phyloP scores from a whole-genome alignment of 2,329 filamentous ascomycete species.

The Scleromitrula shiraiana region DNA sequence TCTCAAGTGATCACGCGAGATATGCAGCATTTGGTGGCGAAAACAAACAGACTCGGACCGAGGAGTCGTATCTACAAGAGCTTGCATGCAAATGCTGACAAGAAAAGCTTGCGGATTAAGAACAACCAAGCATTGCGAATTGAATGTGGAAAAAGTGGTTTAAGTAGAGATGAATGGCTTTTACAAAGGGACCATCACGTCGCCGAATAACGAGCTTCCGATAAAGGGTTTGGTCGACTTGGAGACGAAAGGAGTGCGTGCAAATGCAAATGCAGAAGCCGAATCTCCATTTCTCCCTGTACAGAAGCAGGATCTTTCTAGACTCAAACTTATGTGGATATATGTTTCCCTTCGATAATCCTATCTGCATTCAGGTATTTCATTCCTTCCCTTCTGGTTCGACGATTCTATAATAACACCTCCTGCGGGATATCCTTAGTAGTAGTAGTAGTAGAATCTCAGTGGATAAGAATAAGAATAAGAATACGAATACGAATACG shows the following conservation, averaged over 20 bases:
- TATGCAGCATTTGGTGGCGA: neutral
- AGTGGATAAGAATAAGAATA: slow-evolving; percentile 7
- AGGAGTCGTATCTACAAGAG: neutral
- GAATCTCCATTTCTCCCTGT: neutral
- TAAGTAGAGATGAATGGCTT: slow-evolving; percentile 1
- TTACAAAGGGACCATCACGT: neutral
- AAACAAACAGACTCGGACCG: neutral
- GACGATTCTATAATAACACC: too few relatives aligned
- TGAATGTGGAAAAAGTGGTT: neutral
- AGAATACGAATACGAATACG: too few relatives aligned
- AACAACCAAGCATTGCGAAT: neutral
- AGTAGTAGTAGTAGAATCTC: slow-evolving; percentile 10
- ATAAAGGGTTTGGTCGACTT: slow-evolving; percentile 7
- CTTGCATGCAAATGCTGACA: neutral
- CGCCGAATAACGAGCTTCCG: neutral
- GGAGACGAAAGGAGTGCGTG: too few relatives aligned
- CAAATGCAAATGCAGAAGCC: neutral
- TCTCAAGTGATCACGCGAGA: slow-evolving; percentile 6
- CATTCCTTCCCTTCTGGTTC: too few relatives aligned
- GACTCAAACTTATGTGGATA: slow-evolving; percentile 1
- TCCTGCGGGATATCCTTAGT: too few relatives aligned
- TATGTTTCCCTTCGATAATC: neutral
- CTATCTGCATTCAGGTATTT: neutral
- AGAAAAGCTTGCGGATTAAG: neutral
- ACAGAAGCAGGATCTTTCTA: neutral